Conservation (phyloP, 202 grass and related monocot genomes). For the Carex arenaria region DNA sequence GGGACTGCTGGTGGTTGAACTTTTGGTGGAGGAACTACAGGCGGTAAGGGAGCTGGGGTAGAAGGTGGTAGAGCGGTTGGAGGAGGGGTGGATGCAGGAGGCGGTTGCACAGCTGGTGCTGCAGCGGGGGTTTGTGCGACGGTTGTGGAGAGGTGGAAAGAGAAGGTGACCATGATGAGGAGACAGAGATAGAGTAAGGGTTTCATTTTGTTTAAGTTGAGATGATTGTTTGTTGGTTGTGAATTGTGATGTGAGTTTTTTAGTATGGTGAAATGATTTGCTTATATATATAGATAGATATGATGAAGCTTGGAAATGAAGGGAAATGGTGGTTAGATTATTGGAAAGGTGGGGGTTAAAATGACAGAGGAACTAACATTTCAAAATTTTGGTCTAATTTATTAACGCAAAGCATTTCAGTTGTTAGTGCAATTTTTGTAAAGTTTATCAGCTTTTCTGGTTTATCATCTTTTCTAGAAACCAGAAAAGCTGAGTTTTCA, state of each 20-base stretch:
- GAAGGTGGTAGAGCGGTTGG: neutral
- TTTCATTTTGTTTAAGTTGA: neutral
- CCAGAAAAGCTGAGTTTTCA: neutral
- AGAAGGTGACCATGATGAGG: constrained; percentile 5
- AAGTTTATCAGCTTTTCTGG: neutral
- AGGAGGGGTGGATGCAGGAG: neutral
- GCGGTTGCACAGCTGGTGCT: constrained; percentile 28
- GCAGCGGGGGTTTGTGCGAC: constrained; percentile 35
- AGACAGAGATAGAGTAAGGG: constrained; percentile 1
- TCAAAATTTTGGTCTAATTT: neutral
- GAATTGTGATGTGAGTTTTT: neutral
- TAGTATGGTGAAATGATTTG: neutral
- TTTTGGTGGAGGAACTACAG: neutral
- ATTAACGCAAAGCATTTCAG: neutral
- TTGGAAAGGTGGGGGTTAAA: constrained; percentile 30
- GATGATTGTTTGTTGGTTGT: neutral
- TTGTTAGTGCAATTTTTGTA: neutral
- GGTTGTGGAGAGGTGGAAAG: constrained; percentile 13
- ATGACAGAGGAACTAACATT: constrained; percentile 28
- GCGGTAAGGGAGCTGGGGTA: neutral
- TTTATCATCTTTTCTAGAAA: neutral
- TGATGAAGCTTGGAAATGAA: constrained; percentile 34
- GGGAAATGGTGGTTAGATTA: constrained; percentile 38
- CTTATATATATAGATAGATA: neutral
- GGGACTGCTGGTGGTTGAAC: neutral